Conservation (phyloP, 2,329 filamentous ascomycete species). For the Pseudogymnoascus sp. region DNA sequence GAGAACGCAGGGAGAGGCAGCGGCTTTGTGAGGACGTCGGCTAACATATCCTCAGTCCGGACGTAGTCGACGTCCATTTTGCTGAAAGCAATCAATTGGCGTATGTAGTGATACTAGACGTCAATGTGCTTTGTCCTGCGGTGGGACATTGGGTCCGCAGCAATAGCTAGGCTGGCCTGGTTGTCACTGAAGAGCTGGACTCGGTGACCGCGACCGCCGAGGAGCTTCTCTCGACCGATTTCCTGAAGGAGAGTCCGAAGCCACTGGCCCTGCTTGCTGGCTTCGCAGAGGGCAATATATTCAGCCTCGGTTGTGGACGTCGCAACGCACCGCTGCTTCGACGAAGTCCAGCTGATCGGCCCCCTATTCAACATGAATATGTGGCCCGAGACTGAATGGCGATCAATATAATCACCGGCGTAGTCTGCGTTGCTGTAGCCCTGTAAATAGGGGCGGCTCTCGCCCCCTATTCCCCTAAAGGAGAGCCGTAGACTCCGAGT, state of each 20-base stretch:
- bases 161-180: not conserved
- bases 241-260: slow-evolving; percentile 6
- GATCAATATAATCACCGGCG: not conserved
- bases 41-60: not conserved
- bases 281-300: slow-evolving; percentile 14
- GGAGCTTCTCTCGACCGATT: not conserved
- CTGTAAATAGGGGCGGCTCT: no score
- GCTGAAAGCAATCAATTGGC: not conserved
- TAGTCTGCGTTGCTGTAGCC: no score
- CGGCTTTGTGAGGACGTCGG: not conserved
- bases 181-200: slow-evolving; percentile 1
- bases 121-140: slow-evolving; percentile 1
- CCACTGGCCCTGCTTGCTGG: slow-evolving; percentile 11
- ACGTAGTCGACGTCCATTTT: not conserved
- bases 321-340: slow-evolving; percentile 14
- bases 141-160: not conserved
- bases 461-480: no score
- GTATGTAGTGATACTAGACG: slow-evolving; percentile 4
- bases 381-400: slow-evolving; percentile 9
- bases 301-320: slow-evolving; percentile 16
- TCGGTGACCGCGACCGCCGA: not conserved
- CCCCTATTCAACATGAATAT: slow-evolving; percentile 13
- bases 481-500: no score
- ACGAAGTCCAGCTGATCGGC: slow-evolving; percentile 10
- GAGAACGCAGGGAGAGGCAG: no score